Conservation (phyloP, 2,329 filamentous ascomycete genomes). For the Epicoccum sorghinum region DNA sequence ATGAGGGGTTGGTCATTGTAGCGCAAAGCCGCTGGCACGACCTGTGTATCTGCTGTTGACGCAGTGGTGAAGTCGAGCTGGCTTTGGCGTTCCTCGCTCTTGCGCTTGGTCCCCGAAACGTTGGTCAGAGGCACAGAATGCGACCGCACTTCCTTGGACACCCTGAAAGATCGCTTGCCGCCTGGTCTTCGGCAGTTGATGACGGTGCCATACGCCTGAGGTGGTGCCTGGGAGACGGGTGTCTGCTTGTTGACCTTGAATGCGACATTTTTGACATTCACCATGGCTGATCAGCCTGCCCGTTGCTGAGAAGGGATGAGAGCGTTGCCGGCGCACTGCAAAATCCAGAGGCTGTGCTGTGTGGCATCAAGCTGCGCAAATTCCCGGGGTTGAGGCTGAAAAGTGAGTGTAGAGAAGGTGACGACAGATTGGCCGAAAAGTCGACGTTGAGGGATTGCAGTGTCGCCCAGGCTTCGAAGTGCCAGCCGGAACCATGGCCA, state of each 20-base stretch:
- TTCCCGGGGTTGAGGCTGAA: constrained; percentile 12
- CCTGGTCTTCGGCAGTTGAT: constrained; percentile 43
- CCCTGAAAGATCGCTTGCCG: constrained; percentile 32
- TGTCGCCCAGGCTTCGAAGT: constrained; percentile 32
- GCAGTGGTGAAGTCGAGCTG: constrained; percentile 7
- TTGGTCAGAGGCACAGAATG: constrained; percentile 40
- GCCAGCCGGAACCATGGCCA: constrained; percentile 27
- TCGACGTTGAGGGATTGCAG: constrained; percentile 36
- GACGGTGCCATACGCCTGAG: constrained; percentile 41
- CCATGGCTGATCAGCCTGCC: constrained; percentile 46
- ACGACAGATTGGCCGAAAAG: constrained; percentile 27
- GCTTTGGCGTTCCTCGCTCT: constrained; percentile 11
- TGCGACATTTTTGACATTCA: constrained; percentile 46
- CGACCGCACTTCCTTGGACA: constrained; percentile 35
- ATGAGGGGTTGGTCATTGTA: constrained; percentile 18
- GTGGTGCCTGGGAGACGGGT: constrained; percentile 32
- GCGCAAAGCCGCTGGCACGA: constrained; percentile 2
- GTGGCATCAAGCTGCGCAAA: constrained; percentile 10
- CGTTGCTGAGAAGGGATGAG: constrained; percentile 31
- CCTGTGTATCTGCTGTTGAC: constrained; percentile 9
- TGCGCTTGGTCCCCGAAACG: constrained; percentile 34
- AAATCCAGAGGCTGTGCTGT: constrained; percentile 10
- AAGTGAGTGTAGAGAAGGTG: constrained; percentile 25
- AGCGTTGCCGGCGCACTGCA: constrained; percentile 22
- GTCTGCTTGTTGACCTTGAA: constrained; percentile 49